phyloP scores from a whole-genome alignment of 345 rosid genomes.

The Raphanus raphanistrum region DNA sequence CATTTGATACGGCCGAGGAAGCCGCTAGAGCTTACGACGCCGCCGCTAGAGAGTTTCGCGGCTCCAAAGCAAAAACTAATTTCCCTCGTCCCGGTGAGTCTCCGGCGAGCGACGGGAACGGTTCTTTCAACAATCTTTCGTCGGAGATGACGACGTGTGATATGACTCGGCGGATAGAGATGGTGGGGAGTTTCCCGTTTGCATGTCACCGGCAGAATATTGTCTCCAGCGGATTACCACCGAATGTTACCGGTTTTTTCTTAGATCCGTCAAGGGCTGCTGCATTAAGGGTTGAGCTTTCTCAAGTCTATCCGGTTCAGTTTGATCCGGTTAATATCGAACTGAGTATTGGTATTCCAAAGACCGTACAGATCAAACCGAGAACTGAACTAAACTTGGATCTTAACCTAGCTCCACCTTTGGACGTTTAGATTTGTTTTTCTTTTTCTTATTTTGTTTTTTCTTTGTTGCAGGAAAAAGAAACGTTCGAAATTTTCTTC shows the following conservation, averaged over 20 bases:
- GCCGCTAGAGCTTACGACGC: constrained; percentile 66
- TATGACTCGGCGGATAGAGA: constrained; percentile 25
- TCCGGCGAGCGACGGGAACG: neutral
- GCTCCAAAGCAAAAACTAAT: constrained; percentile 66
- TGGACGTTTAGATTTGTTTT: constrained; percentile 46
- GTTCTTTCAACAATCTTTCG: constrained; percentile 42
- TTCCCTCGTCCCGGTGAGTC: constrained; percentile 47
- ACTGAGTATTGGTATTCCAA: constrained; percentile 28
- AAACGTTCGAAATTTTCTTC: neutral
- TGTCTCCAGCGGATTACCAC: constrained; percentile 4
- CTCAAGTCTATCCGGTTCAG: constrained; percentile 49
- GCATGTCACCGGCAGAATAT: constrained; percentile 44
- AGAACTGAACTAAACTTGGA: constrained; percentile 47
- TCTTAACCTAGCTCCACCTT: constrained; percentile 71
- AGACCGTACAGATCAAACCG: constrained; percentile 45
- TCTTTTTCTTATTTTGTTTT: neutral
- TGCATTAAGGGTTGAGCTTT: constrained; percentile 35
- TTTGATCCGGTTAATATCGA: constrained; percentile 41
- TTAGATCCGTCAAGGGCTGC: constrained; percentile 42
- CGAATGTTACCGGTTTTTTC: constrained; percentile 43
- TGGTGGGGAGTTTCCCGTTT: constrained; percentile 50
- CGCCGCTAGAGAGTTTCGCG: constrained; percentile 68
- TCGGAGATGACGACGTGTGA: constrained; percentile 39
- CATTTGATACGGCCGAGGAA: constrained; percentile 70
- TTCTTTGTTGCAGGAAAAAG: neutral